Base-by-base conservation (phyloP, 1,139 yeast species). In the Dujonia santamariae region DNA sequence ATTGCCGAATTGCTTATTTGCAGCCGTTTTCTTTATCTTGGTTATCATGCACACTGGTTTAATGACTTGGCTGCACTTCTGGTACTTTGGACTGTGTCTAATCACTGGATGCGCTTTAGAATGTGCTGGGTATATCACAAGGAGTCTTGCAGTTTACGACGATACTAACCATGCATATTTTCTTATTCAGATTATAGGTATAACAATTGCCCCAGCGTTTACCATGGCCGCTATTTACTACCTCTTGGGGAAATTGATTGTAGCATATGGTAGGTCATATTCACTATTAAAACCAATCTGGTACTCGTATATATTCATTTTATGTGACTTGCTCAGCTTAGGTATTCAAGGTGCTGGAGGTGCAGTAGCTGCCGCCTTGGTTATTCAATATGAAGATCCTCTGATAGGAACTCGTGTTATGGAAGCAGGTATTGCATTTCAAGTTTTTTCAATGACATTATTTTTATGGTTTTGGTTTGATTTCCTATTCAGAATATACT, bases 201-300 rank as follows among this genome's bases (percentile, higher is more conserved):
- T 64, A 26, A 65, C 70, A 1, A 47, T 65, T 25, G 65, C 68
- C 3, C 72, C 71, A 1, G 67, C 68, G 1, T 61, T 64, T 32
- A 43, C 62, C 8, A 64, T 64, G 72, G 71, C 67, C 0, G 68
- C 64, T 0, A 49, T 66, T 4, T 65, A 66, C 44, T 61, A 53
- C 36, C 43, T 63, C 14, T 50, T 65, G 28, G 67, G 63, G 2
- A 65, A 63, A 38, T 44, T 63, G 31, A 48, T 62, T 30, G 59
- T 58, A 16, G 39, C 59, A 4, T 47, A 60, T 39, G 67, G 66
- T 7, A 40, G 53, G 18, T 40, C 44, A 17, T 56, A 40, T 33
- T 54, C 64, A 2, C 30, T 50, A 8, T 42, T 65, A 18, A 50
- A 45, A 32, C 71, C 71, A 11, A 39, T 55, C 22, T 56, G 61